Evolutionary conservation across 768 basidiomycete species (phyloP), one percentile per base, ranked within the genome.

Genomic region (Myochromella boudieri): DNA sequence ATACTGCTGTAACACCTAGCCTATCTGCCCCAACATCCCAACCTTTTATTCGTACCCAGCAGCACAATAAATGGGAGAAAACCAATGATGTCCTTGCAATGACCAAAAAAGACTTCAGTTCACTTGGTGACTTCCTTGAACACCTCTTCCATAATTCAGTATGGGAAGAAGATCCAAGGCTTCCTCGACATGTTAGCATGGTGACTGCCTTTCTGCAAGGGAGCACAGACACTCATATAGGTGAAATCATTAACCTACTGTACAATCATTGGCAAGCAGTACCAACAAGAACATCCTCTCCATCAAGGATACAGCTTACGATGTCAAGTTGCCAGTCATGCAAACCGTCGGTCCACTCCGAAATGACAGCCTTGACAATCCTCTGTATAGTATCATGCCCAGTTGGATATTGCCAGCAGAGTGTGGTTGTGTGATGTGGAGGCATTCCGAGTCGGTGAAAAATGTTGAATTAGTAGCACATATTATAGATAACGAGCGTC

Each of bases 261-360:
- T 60, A 60, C 41, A 24, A 32, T 9, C 54, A 59, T 34, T 44
- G 31, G 24, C 52, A 38, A 3, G 46, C 46, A 11, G 38, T 32
- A 37, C 47, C 42, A 18, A 42, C 40, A 6, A 55, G 22, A 10
- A 52, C 12, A 29, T 50, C 41, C 15, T 52, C 37, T 2, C 56
- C 51, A 27, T 55, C 54, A 2, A 58, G 45, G 7, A 55, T 47
- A 12, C 37, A 33, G 24, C 46, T 40, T 11, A 58, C 49, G 11
- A 55, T 20, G 1, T 50, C 45, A 1, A 50, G 38, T 33, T 58
- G 56, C 20, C 41, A 9, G 4, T 48, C 48, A 33, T 44, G 47
- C 2, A 58, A 44, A 0, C 57, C 57, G 9, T 55, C 34, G 9
- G 21, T 48, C 57, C 54, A 58, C n/a, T 47, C 27, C 1, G 53